phyloP scores from a whole-genome alignment of 441 rosid genomes.

The Cnidoscolus chayamansa region DNA sequence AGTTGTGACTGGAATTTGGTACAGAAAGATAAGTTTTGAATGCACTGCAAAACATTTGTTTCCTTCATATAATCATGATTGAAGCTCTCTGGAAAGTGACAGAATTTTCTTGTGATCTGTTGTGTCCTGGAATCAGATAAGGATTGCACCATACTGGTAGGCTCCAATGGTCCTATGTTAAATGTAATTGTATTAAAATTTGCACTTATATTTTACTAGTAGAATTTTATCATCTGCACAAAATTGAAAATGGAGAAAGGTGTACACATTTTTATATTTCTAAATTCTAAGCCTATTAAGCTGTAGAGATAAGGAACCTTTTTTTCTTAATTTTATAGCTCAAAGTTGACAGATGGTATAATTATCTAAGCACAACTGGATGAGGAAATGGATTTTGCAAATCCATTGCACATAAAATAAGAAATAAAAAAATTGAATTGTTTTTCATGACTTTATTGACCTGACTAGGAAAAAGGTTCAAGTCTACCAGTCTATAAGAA shows the following conservation, averaged over 20 bases:
- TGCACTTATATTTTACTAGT: neutral
- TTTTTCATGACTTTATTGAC: too few species aligned
- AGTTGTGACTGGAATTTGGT: neutral
- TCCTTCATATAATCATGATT: neutral
- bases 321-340: neutral
- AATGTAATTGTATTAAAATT: neutral
- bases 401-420: too few species aligned
- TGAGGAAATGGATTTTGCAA: too few species aligned
- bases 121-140: neutral
- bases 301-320: neutral
- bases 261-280: neutral
- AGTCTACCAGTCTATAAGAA: too few species aligned
- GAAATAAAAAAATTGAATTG: too few species aligned
- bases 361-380: neutral
- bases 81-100: neutral
- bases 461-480: too few species aligned
- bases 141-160: neutral
- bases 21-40: neutral
- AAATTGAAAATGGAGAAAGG: neutral
- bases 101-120: neutral
- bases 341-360: neutral
- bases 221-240: neutral
- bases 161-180: neutral
- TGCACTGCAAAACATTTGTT: neutral
- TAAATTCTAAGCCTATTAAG: neutral